Percentiles rank a stretch among this genome's conserved stretches.
Evolutionary conservation across 2,329 filamentous ascomycete genomes (phyloP).

Genomic region (Fusarium sterilihyphosum): DNA sequence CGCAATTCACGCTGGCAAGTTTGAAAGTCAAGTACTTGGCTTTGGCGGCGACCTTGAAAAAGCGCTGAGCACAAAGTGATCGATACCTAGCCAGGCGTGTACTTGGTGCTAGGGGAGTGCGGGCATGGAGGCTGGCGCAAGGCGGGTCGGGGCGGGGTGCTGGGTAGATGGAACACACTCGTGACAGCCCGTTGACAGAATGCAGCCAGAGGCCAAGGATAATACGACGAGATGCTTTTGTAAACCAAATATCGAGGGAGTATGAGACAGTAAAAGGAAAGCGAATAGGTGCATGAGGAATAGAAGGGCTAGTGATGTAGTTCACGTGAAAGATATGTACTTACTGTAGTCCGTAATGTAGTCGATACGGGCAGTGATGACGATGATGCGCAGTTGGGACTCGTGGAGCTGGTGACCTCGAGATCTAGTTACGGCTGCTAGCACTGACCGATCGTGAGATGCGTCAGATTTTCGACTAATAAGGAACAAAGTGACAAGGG

Average conservation of each 20-base stretch:
- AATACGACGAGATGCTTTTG: conserved; percentile 13
- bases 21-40: conserved; percentile 17
- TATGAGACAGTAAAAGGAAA: neutral
- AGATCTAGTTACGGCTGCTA: conserved; percentile 38
- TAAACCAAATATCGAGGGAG: neutral
- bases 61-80: conserved; percentile 17
- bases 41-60: conserved; percentile 25
- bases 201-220: conserved; percentile 21
- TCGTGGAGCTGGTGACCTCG: conserved; percentile 34
- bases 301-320: neutral
- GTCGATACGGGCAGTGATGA: conserved; percentile 35
- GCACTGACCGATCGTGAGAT: conserved; percentile 39
- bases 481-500: conserved; percentile 27
- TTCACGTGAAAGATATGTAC: conserved; percentile 15
- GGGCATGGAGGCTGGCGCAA: conserved; percentile 42
- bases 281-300: neutral
- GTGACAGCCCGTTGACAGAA: conserved; percentile 45
- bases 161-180: conserved; percentile 46
- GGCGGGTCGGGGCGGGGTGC: conserved; percentile 48
- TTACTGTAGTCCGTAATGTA: conserved; percentile 26
- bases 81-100: conserved; percentile 31
- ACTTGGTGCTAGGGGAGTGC: conserved; percentile 39
- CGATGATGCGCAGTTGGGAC: conserved; percentile 33
- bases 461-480: conserved; percentile 20
- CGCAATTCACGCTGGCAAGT: conserved; percentile 26